Conservation (phyloP, 495 filamentous ascomycete genomes). For the Hypoxylon crocopeplum region DNA sequence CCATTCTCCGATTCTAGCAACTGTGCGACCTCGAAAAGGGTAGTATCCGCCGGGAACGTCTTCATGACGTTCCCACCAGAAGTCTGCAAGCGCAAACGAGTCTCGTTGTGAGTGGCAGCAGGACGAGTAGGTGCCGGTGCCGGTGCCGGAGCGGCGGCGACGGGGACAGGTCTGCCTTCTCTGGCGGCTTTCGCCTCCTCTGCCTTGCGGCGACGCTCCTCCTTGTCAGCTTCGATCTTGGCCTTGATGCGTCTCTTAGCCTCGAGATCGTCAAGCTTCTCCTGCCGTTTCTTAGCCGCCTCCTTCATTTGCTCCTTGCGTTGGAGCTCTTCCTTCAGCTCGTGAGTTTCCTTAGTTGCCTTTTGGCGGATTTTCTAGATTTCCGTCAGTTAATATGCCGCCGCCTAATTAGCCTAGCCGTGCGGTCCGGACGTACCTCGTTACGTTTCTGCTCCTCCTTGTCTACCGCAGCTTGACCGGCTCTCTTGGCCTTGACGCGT, state of each 20-base stretch:
- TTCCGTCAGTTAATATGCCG: constrained; percentile 18
- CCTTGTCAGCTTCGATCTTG: constrained; percentile 90
- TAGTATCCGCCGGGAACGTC: constrained; percentile 82
- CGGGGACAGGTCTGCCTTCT: constrained; percentile 68
- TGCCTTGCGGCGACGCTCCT: constrained; percentile 78
- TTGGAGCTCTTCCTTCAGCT: constrained; percentile 81
- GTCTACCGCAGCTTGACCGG: constrained; percentile 72
- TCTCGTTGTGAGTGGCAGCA: constrained; percentile 69
- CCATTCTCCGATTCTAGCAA: constrained; percentile 68
- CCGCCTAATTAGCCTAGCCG: neutral
- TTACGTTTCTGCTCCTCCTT: constrained; percentile 88
- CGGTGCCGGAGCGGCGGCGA: constrained; percentile 47
- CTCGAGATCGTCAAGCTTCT: constrained; percentile 86
- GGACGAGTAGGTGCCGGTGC: constrained; percentile 44
- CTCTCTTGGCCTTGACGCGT: constrained; percentile 76
- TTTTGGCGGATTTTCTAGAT: constrained; percentile 83
- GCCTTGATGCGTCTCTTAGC: constrained; percentile 89
- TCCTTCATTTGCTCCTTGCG: constrained; percentile 91
- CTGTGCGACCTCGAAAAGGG: constrained; percentile 90
- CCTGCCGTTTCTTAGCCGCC: constrained; percentile 78
- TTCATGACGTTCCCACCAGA: constrained; percentile 77
- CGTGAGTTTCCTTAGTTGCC: constrained; percentile 77
- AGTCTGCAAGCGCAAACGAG: constrained; percentile 82
- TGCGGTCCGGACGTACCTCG: constrained; percentile 61
- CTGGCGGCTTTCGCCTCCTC: constrained; percentile 85